Evolutionary conservation across 2,329 filamentous ascomycete genomes (phyloP).

Genomic region (Nemania sp.): DNA sequence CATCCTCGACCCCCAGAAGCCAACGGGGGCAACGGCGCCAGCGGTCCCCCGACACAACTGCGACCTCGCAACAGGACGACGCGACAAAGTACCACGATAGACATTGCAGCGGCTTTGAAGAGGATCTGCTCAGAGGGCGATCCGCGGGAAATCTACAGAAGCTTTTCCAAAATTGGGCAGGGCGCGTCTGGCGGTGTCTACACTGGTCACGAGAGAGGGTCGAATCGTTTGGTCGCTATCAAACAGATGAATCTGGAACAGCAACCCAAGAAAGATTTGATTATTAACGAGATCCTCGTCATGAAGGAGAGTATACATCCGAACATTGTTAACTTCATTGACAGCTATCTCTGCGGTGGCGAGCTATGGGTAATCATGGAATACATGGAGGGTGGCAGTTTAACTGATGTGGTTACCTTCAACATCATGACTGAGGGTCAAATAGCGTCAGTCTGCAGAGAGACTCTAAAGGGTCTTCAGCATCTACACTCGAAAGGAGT

Average conservation of each 20-base stretch:
- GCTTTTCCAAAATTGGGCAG: conserved; percentile 95
- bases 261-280: conserved; percentile 98
- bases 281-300: conserved; percentile 98
- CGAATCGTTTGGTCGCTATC: conserved; percentile 92
- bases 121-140: conserved; percentile 92
- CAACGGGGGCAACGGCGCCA: conserved; percentile 45
- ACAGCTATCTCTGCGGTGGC: conserved; percentile 89
- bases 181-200: conserved; percentile 96
- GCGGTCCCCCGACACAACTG: conserved; percentile 48
- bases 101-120: conserved; percentile 85
- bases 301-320: conserved; percentile 99
- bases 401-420: conserved; percentile 98
- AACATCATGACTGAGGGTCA: conserved; percentile 99
- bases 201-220: conserved; percentile 86
- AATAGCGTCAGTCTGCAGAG: conserved; percentile 94
- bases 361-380: conserved; percentile 99
- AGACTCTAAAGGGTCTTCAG: conserved; percentile 91
- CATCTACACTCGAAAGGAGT: conserved; percentile 98
- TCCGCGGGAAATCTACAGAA: conserved; percentile 86
- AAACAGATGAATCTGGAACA: conserved; percentile 99
- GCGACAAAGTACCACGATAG: conserved; percentile 82
- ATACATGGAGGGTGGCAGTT: conserved; percentile 97
- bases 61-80: conserved; percentile 77
- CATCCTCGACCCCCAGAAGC: conserved; percentile 53
- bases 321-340: conserved; percentile 99